Conservation (phyloP, 2,329 filamentous ascomycete species). For the Paracorniculantispora psalliotae region DNA sequence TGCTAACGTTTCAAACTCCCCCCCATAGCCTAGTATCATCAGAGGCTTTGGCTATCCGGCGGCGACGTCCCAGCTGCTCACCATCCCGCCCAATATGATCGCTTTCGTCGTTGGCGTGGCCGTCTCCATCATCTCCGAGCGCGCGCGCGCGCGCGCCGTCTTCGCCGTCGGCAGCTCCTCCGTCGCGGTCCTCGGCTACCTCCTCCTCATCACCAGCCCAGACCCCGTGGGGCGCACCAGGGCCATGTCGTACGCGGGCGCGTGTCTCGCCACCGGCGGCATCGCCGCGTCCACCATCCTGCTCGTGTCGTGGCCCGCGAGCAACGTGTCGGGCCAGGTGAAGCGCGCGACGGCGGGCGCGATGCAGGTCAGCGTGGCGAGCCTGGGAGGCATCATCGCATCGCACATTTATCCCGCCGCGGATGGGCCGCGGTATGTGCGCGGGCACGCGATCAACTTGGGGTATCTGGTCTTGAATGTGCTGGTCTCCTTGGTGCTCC, state of each 20-base stretch:
- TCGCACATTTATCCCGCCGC: conserved; percentile 63
- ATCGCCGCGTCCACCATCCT: conserved; percentile 62
- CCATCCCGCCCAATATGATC: conserved; percentile 60
- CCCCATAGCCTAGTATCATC: conserved; percentile 41
- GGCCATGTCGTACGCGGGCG: conserved; percentile 55
- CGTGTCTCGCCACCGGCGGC: conserved; percentile 59
- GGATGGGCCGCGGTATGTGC: conserved; percentile 44
- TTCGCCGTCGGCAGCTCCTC: conserved; percentile 57
- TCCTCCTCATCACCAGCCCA: conserved; percentile 50
- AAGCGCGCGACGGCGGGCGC: conserved; percentile 65
- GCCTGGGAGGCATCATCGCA: conserved; percentile 62
- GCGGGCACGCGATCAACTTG: background rate
- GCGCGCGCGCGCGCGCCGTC: background rate
- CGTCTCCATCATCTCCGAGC: background rate
- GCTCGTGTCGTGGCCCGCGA: conserved; percentile 66
- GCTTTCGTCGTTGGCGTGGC: conserved; percentile 45
- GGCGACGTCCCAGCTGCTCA: conserved; percentile 52
- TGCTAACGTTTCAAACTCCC: no score
- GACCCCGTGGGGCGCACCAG: conserved; percentile 45
- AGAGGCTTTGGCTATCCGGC: conserved; percentile 48
- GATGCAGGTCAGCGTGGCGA: conserved; percentile 68
- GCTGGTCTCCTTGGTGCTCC: background rate
- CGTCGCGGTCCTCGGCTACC: conserved; percentile 58
- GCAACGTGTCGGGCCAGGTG: conserved; percentile 66
- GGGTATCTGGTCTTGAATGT: background rate